Base-by-base conservation (phyloP, 441 rosid species). In the Populus trichocarpa region DNA sequence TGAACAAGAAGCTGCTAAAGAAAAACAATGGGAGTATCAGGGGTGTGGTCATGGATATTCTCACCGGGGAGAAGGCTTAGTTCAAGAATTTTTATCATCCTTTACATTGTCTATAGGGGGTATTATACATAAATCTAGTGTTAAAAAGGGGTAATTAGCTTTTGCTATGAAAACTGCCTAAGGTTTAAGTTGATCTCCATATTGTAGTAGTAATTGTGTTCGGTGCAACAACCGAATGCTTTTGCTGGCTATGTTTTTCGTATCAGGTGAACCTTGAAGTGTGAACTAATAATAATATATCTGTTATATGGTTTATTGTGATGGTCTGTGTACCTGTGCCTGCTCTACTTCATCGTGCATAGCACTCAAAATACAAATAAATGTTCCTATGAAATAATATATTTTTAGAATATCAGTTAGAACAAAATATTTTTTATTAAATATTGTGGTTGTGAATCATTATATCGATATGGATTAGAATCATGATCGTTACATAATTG, bases 11-110 rank as follows among this genome's bases (percentile, higher is more conserved):
- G 89, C 92, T 96, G 81, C 85, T 96, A 81, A 84, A 88, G 95
- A 96, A 96, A 89, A 96, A 96, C 83, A 89, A 93, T 67, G 98
- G 99, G 79, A 96, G 98, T 80, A 94, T 96, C 82, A 91, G 86
- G 85, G 86, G 93, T 0, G 98, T 92, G 53, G 99, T 96, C 10
- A 90, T 94, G 98, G 98, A 96, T 84, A 96, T 94, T 40, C 89
- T 96, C 32, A 81, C 91, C 1, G 95, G 90, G 2, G 93, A 90
- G 82, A 89, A 83, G 78, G 88, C 84, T 66, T 92, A 82, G 81
- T 70, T 36, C 59, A 68, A 65, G 70, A 67, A 10, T 5, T 67
- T 28, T 16, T 28, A 25, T 4, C 20, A 3, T 23, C 18, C 35
- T 67, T 11, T 6, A 5, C 6, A 0, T 16, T 53, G 61, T 53